A percentile compares a stretch with the other conserved stretches of the same genome.
phyloP scores from a whole-genome alignment of 768 basidiomycete genomes.

The Pisolithus microcarpus region DNA sequence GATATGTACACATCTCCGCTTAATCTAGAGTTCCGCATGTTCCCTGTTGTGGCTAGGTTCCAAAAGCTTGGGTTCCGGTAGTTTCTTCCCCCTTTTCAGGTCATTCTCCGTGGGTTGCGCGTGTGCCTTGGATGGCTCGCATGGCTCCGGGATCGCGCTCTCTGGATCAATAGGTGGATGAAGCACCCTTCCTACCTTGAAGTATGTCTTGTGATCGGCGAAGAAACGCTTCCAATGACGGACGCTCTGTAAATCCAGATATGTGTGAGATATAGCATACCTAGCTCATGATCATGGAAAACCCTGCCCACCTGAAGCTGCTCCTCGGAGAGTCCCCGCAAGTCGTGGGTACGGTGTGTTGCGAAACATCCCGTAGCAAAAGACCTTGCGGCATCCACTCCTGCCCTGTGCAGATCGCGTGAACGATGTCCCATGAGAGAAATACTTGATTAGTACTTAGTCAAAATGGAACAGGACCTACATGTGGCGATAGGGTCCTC shows the following conservation, averaged over 20 bases:
- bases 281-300: not conserved
- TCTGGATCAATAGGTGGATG: slow-evolving; percentile 73
- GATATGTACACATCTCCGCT: not conserved
- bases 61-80: slow-evolving; percentile 13
- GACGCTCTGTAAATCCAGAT: slow-evolving; percentile 45
- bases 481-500: slow-evolving; percentile 77
- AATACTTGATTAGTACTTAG: not conserved
- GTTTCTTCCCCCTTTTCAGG: slow-evolving; percentile 24
- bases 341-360: slow-evolving; percentile 85
- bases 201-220: slow-evolving; percentile 70
- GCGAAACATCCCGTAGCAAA: slow-evolving; percentile 94
- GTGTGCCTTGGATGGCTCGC: slow-evolving; percentile 54
- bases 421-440: slow-evolving; percentile 16
- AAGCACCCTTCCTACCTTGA: slow-evolving; percentile 66
- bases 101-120: slow-evolving; percentile 21
- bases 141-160: slow-evolving; percentile 68
- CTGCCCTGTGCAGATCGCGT: slow-evolving; percentile 48
- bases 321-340: slow-evolving; percentile 66
- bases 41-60: slow-evolving; percentile 1
- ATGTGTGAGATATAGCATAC: not conserved
- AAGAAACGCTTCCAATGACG: slow-evolving; percentile 91
- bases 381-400: slow-evolving; percentile 83
- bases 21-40: slow-evolving; percentile 27
- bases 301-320: slow-evolving; percentile 57
- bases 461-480: slow-evolving; percentile 22